Percentiles rank a stretch among this genome's conserved stretches.
phyloP scores from a whole-genome alignment of 331 rosid genomes.

The Dryas integrifolia region DNA sequence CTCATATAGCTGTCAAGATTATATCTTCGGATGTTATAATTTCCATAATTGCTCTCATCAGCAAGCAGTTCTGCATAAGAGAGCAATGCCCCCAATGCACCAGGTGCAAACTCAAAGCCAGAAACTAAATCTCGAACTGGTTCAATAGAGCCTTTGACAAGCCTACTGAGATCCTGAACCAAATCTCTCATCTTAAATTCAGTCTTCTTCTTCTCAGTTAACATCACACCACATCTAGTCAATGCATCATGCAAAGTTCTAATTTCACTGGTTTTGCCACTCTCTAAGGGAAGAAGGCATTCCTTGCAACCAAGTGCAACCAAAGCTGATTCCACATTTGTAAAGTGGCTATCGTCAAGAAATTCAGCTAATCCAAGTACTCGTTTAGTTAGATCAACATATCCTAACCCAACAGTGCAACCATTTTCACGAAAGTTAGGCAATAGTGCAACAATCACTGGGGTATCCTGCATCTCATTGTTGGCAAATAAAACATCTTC shows the following conservation, averaged over 20 bases:
- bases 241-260: constrained; percentile 62
- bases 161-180: constrained; percentile 85
- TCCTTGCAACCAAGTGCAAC: constrained; percentile 97
- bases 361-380: constrained; percentile 87
- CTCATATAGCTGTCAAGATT: constrained; percentile 85
- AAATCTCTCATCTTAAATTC: constrained; percentile 89
- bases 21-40: constrained; percentile 63
- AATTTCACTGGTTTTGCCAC: constrained; percentile 57
- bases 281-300: constrained; percentile 71
- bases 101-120: constrained; percentile 84
- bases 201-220: constrained; percentile 81
- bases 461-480: constrained; percentile 98
- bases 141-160: constrained; percentile 88
- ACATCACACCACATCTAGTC: constrained; percentile 82
- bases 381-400: constrained; percentile 80
- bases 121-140: constrained; percentile 83
- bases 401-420: constrained; percentile 77
- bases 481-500: constrained; percentile 90
- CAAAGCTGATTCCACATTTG: constrained; percentile 83
- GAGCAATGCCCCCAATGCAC: constrained; percentile 83
- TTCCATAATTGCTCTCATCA: constrained; percentile 89
- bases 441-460: constrained; percentile 65
- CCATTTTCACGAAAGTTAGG: constrained; percentile 72
- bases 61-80: constrained; percentile 84
- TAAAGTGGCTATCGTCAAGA: constrained; percentile 88